A percentile compares a stretch with the other conserved stretches of the same genome.
Conservation (phyloP, 2,329 filamentous ascomycete species). For the Myriosclerotinia scirpicola region DNA sequence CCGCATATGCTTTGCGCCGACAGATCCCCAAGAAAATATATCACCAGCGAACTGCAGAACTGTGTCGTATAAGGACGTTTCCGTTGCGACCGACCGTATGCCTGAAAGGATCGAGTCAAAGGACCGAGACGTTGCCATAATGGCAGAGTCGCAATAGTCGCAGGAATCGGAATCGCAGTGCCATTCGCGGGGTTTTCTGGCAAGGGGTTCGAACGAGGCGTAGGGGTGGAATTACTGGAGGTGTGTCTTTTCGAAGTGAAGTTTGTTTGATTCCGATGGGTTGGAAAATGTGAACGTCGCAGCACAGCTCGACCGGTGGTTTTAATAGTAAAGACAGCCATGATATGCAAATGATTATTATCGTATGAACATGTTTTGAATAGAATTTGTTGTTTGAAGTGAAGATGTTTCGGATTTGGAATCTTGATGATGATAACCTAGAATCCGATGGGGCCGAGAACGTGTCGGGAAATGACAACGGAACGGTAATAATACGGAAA, state of each 20-base stretch:
- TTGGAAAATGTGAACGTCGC: conserved; percentile 30
- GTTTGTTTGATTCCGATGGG: conserved; percentile 25
- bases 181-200: conserved; percentile 31
- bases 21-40: conserved; percentile 77
- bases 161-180: conserved; percentile 47
- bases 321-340: conserved; percentile 33
- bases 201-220: conserved; percentile 23
- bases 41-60: conserved; percentile 69
- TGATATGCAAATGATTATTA: conserved; percentile 15
- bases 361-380: conserved; percentile 28
- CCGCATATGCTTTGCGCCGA: conserved; percentile 69
- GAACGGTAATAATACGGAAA: conserved; percentile 1
- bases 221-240: conserved; percentile 25
- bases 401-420: background rate
- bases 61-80: conserved; percentile 78
- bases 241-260: conserved; percentile 29
- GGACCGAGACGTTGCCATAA: conserved; percentile 60
- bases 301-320: conserved; percentile 29
- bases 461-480: background rate
- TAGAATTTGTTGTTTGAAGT: background rate
- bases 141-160: conserved; percentile 43
- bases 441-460: background rate
- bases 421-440: no score
- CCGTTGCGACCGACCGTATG: conserved; percentile 70
- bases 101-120: conserved; percentile 52